phyloP scores from a whole-genome alignment of 805 yeast genomes.

The Lipomyces mesembrius region DNA sequence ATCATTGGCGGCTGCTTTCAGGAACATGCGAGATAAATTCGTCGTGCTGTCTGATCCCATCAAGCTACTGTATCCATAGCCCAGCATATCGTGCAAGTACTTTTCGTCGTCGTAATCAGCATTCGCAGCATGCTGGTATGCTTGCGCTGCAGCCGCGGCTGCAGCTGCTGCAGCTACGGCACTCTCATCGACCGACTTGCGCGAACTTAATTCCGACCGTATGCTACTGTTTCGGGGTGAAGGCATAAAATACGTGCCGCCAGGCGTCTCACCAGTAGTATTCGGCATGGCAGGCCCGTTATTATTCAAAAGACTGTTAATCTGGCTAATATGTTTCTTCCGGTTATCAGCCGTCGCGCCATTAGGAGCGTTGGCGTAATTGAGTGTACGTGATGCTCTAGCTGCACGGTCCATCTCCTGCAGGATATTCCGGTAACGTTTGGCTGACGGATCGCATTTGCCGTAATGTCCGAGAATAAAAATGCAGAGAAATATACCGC shows the following conservation, averaged over 20 bases:
- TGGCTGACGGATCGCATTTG: slow-evolving; percentile 37
- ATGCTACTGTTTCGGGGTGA: slow-evolving; percentile 29
- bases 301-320: slow-evolving; percentile 30
- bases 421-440: slow-evolving; percentile 34
- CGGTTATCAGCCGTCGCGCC: slow-evolving; percentile 15
- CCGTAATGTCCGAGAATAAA: slow-evolving; percentile 37
- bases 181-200: background rate
- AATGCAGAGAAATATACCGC: slow-evolving; percentile 36
- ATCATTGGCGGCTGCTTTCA: slow-evolving; percentile 37
- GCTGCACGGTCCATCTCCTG: slow-evolving; percentile 38
- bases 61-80: slow-evolving; percentile 26
- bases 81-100: slow-evolving; percentile 34
- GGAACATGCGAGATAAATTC: slow-evolving; percentile 33
- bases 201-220: slow-evolving; percentile 25
- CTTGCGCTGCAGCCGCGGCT: slow-evolving; percentile 26
- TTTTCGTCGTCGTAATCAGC: slow-evolving; percentile 36
- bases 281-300: slow-evolving; percentile 8
- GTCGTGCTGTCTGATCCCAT: slow-evolving; percentile 27
- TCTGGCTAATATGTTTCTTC: slow-evolving; percentile 30
- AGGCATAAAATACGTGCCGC: slow-evolving; percentile 30
- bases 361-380: slow-evolving; percentile 12
- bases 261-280: slow-evolving; percentile 9
- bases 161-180: slow-evolving; percentile 24
- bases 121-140: slow-evolving; percentile 27
- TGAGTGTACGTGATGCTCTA: slow-evolving; percentile 35